phyloP scores from a whole-genome alignment of 176 grass and related monocot species.

The Ensete glaucum region DNA sequence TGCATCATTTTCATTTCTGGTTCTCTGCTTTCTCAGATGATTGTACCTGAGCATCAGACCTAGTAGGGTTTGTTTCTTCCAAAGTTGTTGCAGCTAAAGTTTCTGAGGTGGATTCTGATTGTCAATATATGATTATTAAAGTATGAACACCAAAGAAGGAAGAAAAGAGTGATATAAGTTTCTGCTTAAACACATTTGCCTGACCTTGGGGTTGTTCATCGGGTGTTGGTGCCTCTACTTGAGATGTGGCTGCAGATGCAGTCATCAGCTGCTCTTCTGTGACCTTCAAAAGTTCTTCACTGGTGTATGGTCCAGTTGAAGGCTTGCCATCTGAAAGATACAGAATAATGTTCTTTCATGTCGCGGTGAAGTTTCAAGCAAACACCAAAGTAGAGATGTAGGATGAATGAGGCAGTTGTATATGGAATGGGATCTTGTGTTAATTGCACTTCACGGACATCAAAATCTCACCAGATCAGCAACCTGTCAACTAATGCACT shows the following conservation, averaged over 20 bases:
- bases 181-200: not conserved
- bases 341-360: not conserved
- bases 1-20: constrained; percentile 11
- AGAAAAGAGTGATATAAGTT: not conserved
- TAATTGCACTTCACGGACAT: too few species aligned
- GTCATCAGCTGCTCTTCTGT: constrained; percentile 64
- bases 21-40: constrained; percentile 34
- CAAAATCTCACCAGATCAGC: too few species aligned
- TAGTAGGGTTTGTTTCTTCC: constrained; percentile 18
- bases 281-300: constrained; percentile 81
- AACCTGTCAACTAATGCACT: too few species aligned
- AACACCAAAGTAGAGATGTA: not conserved
- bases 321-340: constrained; percentile 52
- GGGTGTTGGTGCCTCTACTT: constrained; percentile 20
- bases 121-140: not conserved
- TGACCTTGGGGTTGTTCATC: constrained; percentile 42
- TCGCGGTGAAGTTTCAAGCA: not conserved
- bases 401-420: not conserved
- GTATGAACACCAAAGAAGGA: not conserved
- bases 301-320: constrained; percentile 39
- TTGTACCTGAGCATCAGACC: constrained; percentile 10
- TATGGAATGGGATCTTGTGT: too few species aligned
- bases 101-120: constrained; percentile 28
- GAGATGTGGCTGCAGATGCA: constrained; percentile 39
- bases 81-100: constrained; percentile 4